These are phyloP conservation scores for Xylaria acuta DNA, from an alignment of 495 filamentous ascomycete species.

Conservation along the genomic window DNA sequence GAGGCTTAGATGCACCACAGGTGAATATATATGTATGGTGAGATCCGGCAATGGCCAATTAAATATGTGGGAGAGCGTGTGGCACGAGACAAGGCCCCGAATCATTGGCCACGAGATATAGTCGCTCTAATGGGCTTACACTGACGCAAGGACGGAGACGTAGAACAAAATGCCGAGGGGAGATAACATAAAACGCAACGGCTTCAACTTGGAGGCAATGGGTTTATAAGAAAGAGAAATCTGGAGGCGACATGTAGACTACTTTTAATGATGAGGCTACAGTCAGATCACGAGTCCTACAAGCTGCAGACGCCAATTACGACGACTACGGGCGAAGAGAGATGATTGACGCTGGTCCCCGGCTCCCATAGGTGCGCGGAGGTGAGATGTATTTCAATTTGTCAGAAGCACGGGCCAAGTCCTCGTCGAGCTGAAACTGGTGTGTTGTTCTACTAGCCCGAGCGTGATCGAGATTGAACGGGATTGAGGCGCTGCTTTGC, in stretches of 20 bases:
- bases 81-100: background rate
- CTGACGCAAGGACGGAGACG: background rate
- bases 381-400: conserved; percentile 1
- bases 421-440: background rate
- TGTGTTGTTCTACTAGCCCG: background rate
- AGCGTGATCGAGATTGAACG: conserved; percentile 17
- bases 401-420: conserved; percentile 23
- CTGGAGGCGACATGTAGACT: background rate
- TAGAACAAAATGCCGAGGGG: background rate
- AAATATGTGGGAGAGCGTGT: background rate
- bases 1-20: conserved; percentile 20
- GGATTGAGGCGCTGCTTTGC: conserved; percentile 15
- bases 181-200: background rate
- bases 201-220: background rate
- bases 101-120: background rate
- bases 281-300: conserved; percentile 20
- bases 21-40: background rate
- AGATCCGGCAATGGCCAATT: background rate
- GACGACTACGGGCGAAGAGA: background rate
- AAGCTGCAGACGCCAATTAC: background rate
- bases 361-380: background rate
- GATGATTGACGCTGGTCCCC: background rate
- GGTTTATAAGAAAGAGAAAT: background rate
- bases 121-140: background rate
- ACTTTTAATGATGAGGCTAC: conserved; percentile 18